These are phyloP conservation scores for Leishmania amazonensis DNA, from an alignment of 208 protist genomes.

Conservation along the genomic window DNA sequence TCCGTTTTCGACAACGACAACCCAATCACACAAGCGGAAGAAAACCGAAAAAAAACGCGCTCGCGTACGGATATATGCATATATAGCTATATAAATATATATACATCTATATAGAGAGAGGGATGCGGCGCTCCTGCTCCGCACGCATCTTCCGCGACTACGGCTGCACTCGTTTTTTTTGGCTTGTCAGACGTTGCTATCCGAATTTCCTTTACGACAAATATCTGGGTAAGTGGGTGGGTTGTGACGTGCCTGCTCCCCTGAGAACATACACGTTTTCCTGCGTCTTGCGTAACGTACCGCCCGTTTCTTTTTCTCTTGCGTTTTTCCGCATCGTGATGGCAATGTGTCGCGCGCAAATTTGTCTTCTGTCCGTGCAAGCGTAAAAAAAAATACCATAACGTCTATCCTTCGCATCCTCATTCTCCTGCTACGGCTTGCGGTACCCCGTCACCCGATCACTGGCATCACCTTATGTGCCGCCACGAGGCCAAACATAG, in stretches of 20 bases:
- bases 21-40: background rate
- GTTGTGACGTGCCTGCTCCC: background rate
- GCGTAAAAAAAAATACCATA: background rate
- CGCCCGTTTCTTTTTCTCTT: background rate
- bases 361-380: background rate
- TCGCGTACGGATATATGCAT: background rate
- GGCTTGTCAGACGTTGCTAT: background rate
- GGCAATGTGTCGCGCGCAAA: background rate
- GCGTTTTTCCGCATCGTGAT: background rate
- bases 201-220: background rate
- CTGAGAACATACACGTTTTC: background rate
- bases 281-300: background rate
- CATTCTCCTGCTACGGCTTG: background rate
- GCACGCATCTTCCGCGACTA: background rate
- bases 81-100: too few relatives aligned
- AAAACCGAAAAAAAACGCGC: background rate
- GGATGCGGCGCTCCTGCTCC: background rate
- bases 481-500: background rate
- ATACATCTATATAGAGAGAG: too few relatives aligned
- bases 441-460: background rate
- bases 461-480: background rate
- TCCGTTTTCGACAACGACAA: background rate
- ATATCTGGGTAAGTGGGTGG: background rate
- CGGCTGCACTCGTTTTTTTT: background rate
- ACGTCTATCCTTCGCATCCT: background rate